phyloP scores from a whole-genome alignment of 768 basidiomycete species.

The Gyrodon lividus region DNA sequence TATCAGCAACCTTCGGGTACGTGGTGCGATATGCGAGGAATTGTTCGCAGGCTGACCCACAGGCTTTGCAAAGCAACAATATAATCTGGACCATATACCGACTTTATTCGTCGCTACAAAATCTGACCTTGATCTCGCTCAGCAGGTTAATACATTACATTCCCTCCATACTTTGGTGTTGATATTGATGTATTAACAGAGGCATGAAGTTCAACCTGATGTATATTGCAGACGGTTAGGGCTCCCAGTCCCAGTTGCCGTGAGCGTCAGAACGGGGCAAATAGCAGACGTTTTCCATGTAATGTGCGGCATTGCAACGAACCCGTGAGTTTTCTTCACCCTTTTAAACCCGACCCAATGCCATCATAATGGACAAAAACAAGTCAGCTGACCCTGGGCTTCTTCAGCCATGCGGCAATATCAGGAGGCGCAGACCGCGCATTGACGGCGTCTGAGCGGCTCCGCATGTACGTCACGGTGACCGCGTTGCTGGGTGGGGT shows the following conservation, averaged over 20 bases:
- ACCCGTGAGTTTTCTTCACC: conserved; percentile 60
- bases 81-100: conserved; percentile 91
- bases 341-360: no score
- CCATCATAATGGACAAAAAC: conserved; percentile 1
- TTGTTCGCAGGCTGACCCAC: conserved; percentile 13
- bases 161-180: not conserved
- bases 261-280: conserved; percentile 85
- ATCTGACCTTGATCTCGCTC: conserved; percentile 93
- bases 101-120: conserved; percentile 99
- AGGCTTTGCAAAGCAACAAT: conserved; percentile 76
- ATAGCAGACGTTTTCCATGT: conserved; percentile 86
- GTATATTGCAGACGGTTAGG: conserved; percentile 89
- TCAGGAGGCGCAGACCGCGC: conserved; percentile 85
- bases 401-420: conserved; percentile 57
- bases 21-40: conserved; percentile 22
- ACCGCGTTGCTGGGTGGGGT: conserved; percentile 74
- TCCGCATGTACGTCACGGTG: conserved; percentile 70
- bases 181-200: conserved; percentile 41
- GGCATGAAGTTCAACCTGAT: conserved; percentile 98
- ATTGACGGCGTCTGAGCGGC: conserved; percentile 61
- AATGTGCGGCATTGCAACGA: conserved; percentile 81
- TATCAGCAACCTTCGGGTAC: conserved; percentile 91
- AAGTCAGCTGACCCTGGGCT: conserved; percentile 10
- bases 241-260: conserved; percentile 92
- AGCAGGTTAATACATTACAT: conserved; percentile 69